Evolutionary conservation across 1,284 basidiomycete species (phyloP).

Genomic region (Gomphus sp.): DNA sequence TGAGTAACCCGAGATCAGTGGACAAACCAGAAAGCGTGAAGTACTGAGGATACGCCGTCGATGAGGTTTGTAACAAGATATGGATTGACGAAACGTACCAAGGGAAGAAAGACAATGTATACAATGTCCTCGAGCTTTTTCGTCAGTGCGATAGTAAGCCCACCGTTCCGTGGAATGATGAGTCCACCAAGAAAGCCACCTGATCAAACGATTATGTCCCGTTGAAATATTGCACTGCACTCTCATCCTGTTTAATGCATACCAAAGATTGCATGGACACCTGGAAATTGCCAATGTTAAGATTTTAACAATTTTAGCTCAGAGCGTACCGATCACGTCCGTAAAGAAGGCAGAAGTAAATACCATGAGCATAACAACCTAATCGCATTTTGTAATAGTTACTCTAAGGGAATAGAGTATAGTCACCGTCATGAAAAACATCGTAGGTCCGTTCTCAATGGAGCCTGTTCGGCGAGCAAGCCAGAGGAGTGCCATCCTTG

Average conservation of each 20-base stretch:
- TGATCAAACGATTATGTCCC: slow-evolving; percentile 13
- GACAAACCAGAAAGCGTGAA: slow-evolving; percentile 58
- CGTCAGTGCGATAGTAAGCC: slow-evolving; percentile 32
- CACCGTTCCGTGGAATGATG: slow-evolving; percentile 46
- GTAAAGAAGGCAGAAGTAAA: slow-evolving; percentile 47
- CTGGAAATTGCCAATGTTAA: slow-evolving; percentile 10
- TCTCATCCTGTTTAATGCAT: slow-evolving; percentile 3
- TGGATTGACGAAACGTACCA: slow-evolving; percentile 20
- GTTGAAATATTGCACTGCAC: not conserved
- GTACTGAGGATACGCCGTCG: slow-evolving; percentile 27
- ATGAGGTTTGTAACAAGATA: not conserved
- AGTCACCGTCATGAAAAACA: slow-evolving; percentile 42
- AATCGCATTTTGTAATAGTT: slow-evolving; percentile 37
- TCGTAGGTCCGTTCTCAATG: slow-evolving; percentile 36
- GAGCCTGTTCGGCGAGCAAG: slow-evolving; percentile 35
- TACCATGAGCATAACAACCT: slow-evolving; percentile 39
- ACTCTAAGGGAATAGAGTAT: slow-evolving; percentile 36
- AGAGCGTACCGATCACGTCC: slow-evolving; percentile 38
- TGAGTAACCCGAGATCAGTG: slow-evolving; percentile 56
- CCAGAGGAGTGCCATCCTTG: slow-evolving; percentile 32
- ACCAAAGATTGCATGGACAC: slow-evolving; percentile 37
- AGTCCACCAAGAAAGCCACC: slow-evolving; percentile 46
- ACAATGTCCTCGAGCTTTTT: slow-evolving; percentile 31
- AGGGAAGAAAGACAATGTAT: slow-evolving; percentile 39
- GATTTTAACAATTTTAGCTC: not conserved